Percentiles rank a stretch among this genome's conserved stretches.
phyloP scores from a whole-genome alignment of 352 stramenopile genomes.

The Achlya hypogyna region DNA sequence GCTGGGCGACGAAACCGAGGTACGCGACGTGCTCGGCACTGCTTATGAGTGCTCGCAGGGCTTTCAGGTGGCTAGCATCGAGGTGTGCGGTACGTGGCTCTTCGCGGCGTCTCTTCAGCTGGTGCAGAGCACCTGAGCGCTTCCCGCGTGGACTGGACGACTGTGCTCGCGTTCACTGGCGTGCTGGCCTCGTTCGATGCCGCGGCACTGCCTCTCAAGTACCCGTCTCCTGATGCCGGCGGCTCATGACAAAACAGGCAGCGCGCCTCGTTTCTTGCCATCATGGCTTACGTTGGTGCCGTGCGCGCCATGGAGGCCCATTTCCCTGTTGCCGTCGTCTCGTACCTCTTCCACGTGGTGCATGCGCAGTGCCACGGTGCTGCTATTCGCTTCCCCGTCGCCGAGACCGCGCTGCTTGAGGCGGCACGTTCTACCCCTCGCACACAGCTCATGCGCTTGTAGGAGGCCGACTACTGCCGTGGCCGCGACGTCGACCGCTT shows the following conservation, averaged over 20 bases:
- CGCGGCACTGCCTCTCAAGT: neutral
- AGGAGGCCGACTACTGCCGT: constrained; percentile 8
- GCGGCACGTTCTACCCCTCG: neutral
- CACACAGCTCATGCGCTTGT: neutral
- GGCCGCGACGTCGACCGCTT: neutral
- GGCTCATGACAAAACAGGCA: neutral
- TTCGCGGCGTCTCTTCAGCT: neutral
- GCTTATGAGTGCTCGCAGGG: neutral
- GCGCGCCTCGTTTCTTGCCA: neutral
- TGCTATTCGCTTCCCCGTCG: neutral
- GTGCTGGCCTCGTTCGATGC: constrained; percentile 6
- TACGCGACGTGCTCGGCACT: neutral
- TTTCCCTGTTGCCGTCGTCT: neutral
- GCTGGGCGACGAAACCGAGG: neutral
- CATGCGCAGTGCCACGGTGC: constrained; percentile 14
- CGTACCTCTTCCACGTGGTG: constrained; percentile 12
- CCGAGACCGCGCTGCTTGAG: neutral
- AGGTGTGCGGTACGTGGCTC: neutral
- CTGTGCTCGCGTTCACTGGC: neutral
- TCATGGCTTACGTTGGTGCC: constrained; percentile 2
- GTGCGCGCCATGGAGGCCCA: constrained; percentile 7
- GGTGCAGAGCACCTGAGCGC: neutral
- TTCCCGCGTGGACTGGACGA: neutral
- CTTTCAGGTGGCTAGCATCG: neutral
- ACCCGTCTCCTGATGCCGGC: neutral